Base-by-base conservation (phyloP, 345 rosid genomes). In the Aquilaria yunnanensis region DNA sequence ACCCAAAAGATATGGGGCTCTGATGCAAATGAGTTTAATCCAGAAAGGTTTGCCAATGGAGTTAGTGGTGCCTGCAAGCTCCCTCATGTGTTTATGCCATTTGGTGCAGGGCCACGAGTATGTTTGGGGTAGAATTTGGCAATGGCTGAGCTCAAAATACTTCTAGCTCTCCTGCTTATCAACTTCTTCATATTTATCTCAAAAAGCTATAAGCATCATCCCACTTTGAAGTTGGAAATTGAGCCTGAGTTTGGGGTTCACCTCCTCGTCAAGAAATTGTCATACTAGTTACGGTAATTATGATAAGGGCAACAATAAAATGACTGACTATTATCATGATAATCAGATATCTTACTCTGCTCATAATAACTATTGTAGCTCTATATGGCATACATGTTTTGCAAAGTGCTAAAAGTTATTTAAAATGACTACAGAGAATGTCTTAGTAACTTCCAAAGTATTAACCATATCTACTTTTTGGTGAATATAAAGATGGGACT, bases 81-180 rank as follows among this genome's bases (percentile, higher is more conserved):
- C 12, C 84, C 81, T 0, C 78, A 71, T 11, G 0, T 53, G 29
- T 77, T 70, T 66, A 81, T 79, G 79, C 82, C 86, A 11, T 81
- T 81, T 41, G 85, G 80, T 14, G 70, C 72, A 0, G 85, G 89
- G 2, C 79, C 82, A 1, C 66, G 84, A 3, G 32, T 68, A 9
- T 79, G 84, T 37, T 75, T 74, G 1, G 84, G 82, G 13, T 81
- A 84, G 66, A 79, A 79, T 64, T 75, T 79, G 48, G 89, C 81
- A 10, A 67, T 79, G 63, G 72, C 56, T 59, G 88, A 83, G 63
- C 77, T 77, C 33, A 84, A 84, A 66, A 59, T 81, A 3, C 57
- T 81, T 1, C 32, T 77, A 0, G 34, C 79, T 58, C 59, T 69
- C 32, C 13, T 77, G 11, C 29, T 73, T 9, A 64, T 75, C 47